A percentile compares a stretch with the other conserved stretches of the same genome.
Evolutionary conservation across 257 asterid species (phyloP).

Genomic region (Rubia yunnanensis): DNA sequence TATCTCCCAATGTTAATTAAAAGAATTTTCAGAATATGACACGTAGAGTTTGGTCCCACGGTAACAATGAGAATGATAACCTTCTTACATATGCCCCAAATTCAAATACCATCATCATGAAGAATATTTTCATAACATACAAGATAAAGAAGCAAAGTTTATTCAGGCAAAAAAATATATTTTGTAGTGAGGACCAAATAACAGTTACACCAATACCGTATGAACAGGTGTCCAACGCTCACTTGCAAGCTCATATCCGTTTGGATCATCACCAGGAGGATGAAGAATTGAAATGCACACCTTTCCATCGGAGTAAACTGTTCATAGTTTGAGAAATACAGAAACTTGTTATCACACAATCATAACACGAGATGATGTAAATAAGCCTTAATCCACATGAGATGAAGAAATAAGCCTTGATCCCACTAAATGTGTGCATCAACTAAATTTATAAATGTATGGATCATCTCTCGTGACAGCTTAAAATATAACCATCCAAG

Average conservation of each 20-base stretch:
- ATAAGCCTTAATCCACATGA: not conserved
- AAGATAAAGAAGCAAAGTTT: not conserved
- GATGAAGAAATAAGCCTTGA: not conserved
- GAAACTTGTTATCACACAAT: conserved; percentile 9
- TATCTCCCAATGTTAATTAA: not conserved
- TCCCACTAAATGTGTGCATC: not conserved
- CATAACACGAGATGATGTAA: not conserved
- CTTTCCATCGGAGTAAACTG: conserved; percentile 92
- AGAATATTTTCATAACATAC: not conserved
- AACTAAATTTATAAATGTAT: not conserved
- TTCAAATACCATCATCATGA: not conserved
- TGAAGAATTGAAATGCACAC: conserved; percentile 98
- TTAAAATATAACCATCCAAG: not conserved
- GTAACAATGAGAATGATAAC: not conserved
- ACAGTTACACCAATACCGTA: conserved; percentile 48
- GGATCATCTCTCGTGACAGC: not conserved
- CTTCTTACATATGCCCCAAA: not conserved
- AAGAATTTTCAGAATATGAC: not conserved
- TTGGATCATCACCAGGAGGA: conserved; percentile 98
- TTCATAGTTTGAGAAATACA: conserved; percentile 14
- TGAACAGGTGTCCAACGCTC: conserved; percentile 99
- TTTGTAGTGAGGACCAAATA: not conserved
- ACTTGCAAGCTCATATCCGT: conserved; percentile 96
- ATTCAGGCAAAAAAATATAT: not conserved
- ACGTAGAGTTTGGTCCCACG: not conserved